These are phyloP conservation scores for Sporisorium sorghi DNA, from an alignment of 1,284 basidiomycete genomes.

Conservation along the genomic window DNA sequence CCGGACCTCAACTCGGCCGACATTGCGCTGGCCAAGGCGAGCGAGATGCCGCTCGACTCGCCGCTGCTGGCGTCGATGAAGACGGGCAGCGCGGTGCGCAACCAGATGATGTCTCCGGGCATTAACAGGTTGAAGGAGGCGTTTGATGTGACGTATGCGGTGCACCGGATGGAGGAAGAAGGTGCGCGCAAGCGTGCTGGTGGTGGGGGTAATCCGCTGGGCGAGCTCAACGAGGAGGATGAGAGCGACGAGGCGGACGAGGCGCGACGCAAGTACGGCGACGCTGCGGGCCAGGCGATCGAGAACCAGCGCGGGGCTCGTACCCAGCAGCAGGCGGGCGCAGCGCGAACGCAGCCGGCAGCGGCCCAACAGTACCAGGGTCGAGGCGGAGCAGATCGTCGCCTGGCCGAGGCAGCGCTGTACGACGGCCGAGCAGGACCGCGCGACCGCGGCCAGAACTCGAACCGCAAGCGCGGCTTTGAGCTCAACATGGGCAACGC, in stretches of 20 bases:
- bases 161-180: conserved; percentile 99
- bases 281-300: conserved; percentile 64
- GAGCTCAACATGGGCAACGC: conserved; percentile 66
- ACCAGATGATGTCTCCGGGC: conserved; percentile 84
- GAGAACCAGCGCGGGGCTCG: conserved; percentile 57
- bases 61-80: conserved; percentile 85
- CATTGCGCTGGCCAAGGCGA: conserved; percentile 61
- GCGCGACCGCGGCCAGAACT: conserved; percentile 54
- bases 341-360: conserved; percentile 15
- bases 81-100: conserved; percentile 71
- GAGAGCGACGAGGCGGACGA: conserved; percentile 70
- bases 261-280: conserved; percentile 65
- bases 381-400: conserved; percentile 61
- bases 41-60: conserved; percentile 82
- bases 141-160: conserved; percentile 98
- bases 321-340: conserved; percentile 17
- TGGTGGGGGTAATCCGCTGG: conserved; percentile 73
- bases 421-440: conserved; percentile 64
- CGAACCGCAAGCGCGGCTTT: conserved; percentile 57
- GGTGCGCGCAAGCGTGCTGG: conserved; percentile 76
- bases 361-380: conserved; percentile 61
- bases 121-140: conserved; percentile 87
- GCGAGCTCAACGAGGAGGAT: conserved; percentile 91
- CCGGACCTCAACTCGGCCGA: conserved; percentile 66
- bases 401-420: conserved; percentile 69